Evolutionary conservation across 2,329 filamentous ascomycete genomes (phyloP).

Genomic region (Capronia americana): DNA sequence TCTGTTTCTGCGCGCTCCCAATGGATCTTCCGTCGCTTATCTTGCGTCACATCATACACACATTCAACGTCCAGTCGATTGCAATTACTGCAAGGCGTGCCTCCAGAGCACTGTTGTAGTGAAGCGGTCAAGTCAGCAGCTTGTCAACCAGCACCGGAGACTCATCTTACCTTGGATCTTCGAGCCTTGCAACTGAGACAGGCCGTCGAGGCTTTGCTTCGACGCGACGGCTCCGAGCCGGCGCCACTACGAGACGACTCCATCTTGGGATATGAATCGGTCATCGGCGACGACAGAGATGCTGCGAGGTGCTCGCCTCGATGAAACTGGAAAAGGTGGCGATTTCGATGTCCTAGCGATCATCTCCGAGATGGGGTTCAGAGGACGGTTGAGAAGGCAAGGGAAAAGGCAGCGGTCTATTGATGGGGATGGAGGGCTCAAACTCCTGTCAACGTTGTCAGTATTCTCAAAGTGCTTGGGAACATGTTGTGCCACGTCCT

Average conservation of each 20-base stretch:
- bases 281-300: neutral
- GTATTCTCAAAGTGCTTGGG: neutral
- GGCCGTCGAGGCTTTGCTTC: constrained; percentile 9
- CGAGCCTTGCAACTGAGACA: constrained; percentile 25
- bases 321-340: neutral
- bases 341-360: neutral
- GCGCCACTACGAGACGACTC: neutral
- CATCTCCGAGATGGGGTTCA: neutral
- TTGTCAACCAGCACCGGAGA: neutral
- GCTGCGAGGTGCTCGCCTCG: neutral
- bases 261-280: neutral
- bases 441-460: neutral
- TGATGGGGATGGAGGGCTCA: neutral
- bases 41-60: constrained; percentile 19
- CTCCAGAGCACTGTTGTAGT: constrained; percentile 21
- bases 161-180: constrained; percentile 20
- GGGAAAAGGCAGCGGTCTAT: neutral
- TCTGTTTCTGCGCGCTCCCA: constrained; percentile 23
- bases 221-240: neutral
- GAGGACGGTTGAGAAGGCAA: neutral
- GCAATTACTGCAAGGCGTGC: constrained; percentile 20
- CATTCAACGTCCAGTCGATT: constrained; percentile 19
- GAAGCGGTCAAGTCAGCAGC: neutral
- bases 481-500: neutral
- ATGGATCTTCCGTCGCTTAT: constrained; percentile 25